Conservation (phyloP, 257 asterid species). For the Eucommia ulmoides region DNA sequence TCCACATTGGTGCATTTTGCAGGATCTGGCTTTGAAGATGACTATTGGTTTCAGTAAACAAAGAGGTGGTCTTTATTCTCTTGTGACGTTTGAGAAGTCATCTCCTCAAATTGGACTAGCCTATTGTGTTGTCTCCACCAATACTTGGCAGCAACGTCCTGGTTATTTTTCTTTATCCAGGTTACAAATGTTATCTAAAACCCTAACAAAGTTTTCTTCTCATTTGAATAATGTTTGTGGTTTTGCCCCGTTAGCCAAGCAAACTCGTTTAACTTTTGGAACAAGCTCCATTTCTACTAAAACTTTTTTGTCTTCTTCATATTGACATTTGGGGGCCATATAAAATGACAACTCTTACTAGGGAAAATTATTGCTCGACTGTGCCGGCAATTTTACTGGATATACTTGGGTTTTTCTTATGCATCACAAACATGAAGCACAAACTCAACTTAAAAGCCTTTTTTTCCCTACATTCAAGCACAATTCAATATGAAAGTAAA, state of each 20-base stretch:
- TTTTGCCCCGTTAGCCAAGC: neutral
- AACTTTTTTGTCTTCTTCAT: neutral
- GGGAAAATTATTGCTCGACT: neutral
- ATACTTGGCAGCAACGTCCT: neutral
- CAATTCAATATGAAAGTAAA: neutral
- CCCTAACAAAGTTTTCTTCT: neutral
- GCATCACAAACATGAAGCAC: conserved; percentile 6
- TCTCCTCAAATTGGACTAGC: neutral
- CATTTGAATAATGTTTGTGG: neutral
- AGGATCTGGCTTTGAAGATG: neutral
- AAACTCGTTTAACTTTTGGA: neutral
- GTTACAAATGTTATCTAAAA: neutral
- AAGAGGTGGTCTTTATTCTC: neutral
- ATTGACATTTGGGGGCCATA: neutral
- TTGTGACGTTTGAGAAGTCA: neutral
- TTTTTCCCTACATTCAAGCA: neutral
- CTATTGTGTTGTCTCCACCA: neutral
- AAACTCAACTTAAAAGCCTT: neutral
- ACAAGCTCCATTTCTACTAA: neutral
- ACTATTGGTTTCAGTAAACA: neutral
- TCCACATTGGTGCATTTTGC: neutral
- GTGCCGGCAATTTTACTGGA: neutral
- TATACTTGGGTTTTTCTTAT: neutral
- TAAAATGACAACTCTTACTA: neutral
- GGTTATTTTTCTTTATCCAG: neutral